Conservation (phyloP, 306 rosid species). For the Gillenia trifoliata region DNA sequence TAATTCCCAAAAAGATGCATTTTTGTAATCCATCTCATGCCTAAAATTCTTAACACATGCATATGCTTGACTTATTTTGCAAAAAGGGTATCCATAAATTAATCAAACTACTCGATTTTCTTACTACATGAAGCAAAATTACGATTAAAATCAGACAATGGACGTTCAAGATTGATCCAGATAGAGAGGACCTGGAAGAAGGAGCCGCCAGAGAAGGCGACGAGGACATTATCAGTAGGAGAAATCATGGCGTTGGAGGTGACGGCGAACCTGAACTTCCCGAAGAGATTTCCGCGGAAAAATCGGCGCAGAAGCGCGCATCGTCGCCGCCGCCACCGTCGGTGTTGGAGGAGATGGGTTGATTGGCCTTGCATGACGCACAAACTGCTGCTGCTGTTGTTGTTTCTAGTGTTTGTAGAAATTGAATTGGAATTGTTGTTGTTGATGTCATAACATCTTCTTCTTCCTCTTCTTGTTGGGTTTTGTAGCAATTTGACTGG, state of each 20-base stretch:
- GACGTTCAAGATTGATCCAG: neutral
- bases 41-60: neutral
- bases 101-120: no score
- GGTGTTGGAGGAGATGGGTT: constrained; percentile 49
- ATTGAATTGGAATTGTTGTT: no score
- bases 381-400: constrained; percentile 17
- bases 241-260: constrained; percentile 80
- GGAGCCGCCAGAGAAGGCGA: constrained; percentile 96
- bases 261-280: no score
- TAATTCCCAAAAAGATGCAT: neutral
- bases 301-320: constrained; percentile 65
- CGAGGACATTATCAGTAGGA: constrained; percentile 78
- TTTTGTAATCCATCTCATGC: neutral
- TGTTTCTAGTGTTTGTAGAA: no score
- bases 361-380: constrained; percentile 81
- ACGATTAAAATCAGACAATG: neutral
- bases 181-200: constrained; percentile 69
- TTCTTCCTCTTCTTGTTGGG: no score
- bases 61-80: neutral
- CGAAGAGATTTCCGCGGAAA: constrained; percentile 63
- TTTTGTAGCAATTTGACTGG: no score
- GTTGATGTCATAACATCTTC: no score
- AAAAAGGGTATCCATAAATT: neutral
- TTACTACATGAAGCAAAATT: neutral
- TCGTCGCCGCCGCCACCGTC: constrained; percentile 50